Conservation (phyloP, 371 early-diverging fungal species). For the Apophysomyces trapeziformis region DNA sequence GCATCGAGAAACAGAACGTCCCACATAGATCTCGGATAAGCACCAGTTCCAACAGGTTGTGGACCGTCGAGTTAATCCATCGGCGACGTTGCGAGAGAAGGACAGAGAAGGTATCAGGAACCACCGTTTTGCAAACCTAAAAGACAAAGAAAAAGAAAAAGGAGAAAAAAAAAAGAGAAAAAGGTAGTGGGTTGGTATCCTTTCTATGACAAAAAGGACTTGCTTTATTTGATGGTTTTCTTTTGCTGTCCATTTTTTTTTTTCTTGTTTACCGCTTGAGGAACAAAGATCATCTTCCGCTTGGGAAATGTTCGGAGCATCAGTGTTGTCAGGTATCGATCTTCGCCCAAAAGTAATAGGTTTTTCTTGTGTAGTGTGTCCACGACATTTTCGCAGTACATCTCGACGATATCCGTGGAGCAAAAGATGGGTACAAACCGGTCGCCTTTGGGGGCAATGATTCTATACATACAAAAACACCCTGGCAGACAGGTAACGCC, state of each 20-base stretch:
- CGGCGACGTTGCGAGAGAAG: constrained; percentile 92
- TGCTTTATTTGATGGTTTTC: constrained; percentile 5
- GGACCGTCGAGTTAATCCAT: constrained; percentile 98
- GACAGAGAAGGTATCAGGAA: constrained; percentile 88
- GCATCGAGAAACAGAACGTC: constrained; percentile 96
- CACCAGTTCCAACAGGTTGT: constrained; percentile 91
- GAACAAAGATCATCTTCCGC: constrained; percentile 92
- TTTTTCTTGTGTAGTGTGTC: constrained; percentile 97
- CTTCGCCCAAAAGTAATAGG: constrained; percentile 93
- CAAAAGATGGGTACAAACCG: constrained; percentile 75
- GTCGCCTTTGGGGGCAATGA: constrained; percentile 78
- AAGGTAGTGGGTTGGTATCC: neutral
- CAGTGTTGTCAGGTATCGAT: constrained; percentile 92
- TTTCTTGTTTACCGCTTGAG: constrained; percentile 66
- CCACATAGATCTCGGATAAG: constrained; percentile 93
- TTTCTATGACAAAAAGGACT: neutral
- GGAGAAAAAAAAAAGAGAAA: neutral
- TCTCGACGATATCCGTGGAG: constrained; percentile 84
- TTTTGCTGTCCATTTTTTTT: neutral
- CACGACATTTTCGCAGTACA: constrained; percentile 90
- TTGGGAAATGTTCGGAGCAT: constrained; percentile 94
- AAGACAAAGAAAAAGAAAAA: neutral
- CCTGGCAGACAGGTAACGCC: constrained; percentile 97
- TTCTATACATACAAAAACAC: constrained; percentile 97
- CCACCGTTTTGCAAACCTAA: constrained; percentile 89